A percentile compares a stretch with the other conserved stretches of the same genome.
phyloP scores from a whole-genome alignment of 2,329 filamentous ascomycete species.

The Ophiostoma himal-ulmi region DNA sequence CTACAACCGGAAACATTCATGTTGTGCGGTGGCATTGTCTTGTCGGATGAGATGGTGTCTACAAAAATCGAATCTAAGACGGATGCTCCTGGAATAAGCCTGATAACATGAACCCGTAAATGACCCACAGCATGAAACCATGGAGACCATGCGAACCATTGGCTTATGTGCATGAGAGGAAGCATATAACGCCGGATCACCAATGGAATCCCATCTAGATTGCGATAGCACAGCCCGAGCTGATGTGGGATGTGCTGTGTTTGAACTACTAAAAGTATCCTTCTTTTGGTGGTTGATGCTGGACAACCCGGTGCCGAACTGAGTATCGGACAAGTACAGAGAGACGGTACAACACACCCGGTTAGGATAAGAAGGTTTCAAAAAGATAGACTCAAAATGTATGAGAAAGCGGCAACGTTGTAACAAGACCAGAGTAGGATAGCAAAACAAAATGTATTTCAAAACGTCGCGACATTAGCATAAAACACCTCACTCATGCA shows the following conservation, averaged over 20 bases:
- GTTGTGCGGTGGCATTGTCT: neutral
- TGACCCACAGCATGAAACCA: neutral
- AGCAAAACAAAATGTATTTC: neutral
- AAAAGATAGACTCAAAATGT: neutral
- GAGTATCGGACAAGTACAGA: no score
- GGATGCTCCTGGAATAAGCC: neutral
- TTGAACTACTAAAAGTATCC: no score
- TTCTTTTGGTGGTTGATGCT: no score
- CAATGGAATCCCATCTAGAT: no score
- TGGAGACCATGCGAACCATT: neutral
- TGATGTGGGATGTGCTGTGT: no score
- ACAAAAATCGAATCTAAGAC: neutral
- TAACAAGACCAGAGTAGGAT: neutral
- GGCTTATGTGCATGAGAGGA: neutral
- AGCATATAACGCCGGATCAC: neutral
- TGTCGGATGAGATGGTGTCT: neutral
- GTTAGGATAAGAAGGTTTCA: neutral
- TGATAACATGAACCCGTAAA: neutral
- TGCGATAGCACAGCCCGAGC: no score
- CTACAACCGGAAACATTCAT: neutral
- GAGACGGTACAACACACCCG: neutral
- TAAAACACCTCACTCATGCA: conserved; percentile 2
- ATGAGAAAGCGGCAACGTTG: no score
- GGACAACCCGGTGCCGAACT: no score
- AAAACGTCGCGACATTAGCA: neutral